Evolutionary conservation across 2,329 filamentous ascomycete genomes (phyloP).

Genomic region (Neophaeococcomyces mojaviensis): DNA sequence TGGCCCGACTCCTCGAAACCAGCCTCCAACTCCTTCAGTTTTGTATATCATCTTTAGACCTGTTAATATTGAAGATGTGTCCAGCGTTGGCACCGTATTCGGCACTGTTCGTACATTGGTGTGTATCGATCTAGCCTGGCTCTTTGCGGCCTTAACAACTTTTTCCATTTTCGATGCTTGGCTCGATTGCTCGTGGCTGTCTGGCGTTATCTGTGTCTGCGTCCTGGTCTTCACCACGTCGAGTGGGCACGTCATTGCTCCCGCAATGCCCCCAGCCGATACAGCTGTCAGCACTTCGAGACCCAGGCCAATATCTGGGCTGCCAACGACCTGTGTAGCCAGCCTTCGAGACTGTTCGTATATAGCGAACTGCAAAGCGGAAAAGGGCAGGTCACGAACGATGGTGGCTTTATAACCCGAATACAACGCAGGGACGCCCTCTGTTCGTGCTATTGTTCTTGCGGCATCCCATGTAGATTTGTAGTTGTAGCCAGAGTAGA

Average conservation of each 20-base stretch:
- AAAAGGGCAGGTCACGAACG: constrained; percentile 90
- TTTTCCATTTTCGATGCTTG: constrained; percentile 19
- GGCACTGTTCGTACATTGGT: constrained; percentile 48
- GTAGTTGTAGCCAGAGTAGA: constrained; percentile 94
- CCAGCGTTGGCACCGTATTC: constrained; percentile 69
- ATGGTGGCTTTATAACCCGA: constrained; percentile 96
- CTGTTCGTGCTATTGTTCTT: constrained; percentile 71
- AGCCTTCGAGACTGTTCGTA: constrained; percentile 88
- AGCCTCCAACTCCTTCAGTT: constrained; percentile 78
- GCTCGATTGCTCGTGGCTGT: constrained; percentile 27
- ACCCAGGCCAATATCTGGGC: constrained; percentile 73
- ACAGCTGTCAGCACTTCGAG: constrained; percentile 86
- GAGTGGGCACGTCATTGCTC: constrained; percentile 87
- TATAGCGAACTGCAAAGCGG: constrained; percentile 93
- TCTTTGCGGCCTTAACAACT: constrained; percentile 13
- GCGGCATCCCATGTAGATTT: constrained; percentile 75
- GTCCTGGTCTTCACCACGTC: constrained; percentile 96
- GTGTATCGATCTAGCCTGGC: constrained; percentile 24
- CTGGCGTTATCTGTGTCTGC: constrained; percentile 75
- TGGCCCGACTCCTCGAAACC: constrained; percentile 91
- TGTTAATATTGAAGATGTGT: constrained; percentile 82
- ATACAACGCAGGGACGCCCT: constrained; percentile 81
- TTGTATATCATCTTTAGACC: constrained; percentile 82
- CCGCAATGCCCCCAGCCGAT: constrained; percentile 82
- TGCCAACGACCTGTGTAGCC: constrained; percentile 70